Base-by-base conservation (phyloP, 2,329 filamentous ascomycete genomes). In the Phaeophleospora eucalypticola region DNA sequence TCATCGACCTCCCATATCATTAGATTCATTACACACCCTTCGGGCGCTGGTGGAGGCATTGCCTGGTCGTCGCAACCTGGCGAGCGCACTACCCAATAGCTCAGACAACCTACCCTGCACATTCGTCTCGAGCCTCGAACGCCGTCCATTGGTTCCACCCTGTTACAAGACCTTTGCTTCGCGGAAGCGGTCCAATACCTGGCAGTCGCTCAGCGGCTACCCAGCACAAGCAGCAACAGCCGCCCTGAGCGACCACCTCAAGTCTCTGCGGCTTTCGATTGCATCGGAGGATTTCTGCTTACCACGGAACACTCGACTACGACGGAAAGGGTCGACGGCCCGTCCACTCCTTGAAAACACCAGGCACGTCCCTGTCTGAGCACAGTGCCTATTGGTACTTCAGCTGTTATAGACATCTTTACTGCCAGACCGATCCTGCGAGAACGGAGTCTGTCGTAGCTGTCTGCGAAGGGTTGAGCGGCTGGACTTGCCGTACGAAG, bases 121-220 rank as follows among this genome's bases (percentile, higher is more conserved):
- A 29, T 24, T 44, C 43, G 45, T 43, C 43, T 53, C 47, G 50
- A 53, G 46, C 48, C 46, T 55, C 49, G 46, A 52, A 50, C 45
- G 40, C 46, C 46, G 36, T 45, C 21, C 46, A 44, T 45, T 42
- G 49, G 44, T 42, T 48, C 52, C 49, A 48, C 44, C 46, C 41
- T 42, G 19, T 27, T 43, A 43, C 44, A 46, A 48, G 43, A 46
- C 41, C 37, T 43, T 45, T 42, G 33, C 47, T 32, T 33, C 39
- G 27, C 38, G 39, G 29, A 46, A 39, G 43, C 36, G 34, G 34
- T 34, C 36, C 48, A 40, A 48, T 40, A 51, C 47, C 45, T 54
- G 45, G 44, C 43, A 49, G 41, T 29, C 46, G 27, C 24, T 29
- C 7, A 46, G 37, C 52, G 39, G 39, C 43, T 46, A 45, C 16